Base-by-base conservation (phyloP, 169 alveolate species). In the Plasmodium billcollinsi region DNA sequence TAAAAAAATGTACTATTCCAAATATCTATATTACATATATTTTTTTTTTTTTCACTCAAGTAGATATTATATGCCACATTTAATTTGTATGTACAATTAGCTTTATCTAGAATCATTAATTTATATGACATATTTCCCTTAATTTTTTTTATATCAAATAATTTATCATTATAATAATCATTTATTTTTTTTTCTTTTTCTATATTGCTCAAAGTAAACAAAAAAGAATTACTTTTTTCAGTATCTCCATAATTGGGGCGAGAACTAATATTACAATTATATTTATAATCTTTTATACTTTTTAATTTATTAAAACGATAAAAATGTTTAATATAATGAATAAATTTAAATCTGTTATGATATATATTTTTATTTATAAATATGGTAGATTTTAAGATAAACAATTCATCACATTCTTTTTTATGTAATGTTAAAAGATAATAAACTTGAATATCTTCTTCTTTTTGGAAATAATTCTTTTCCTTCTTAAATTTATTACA, bases 241-340 rank as follows among this genome's bases (percentile, higher is more conserved):
- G 9, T 39, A 39, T 39, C 47, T 39, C 7, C 47, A 39, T 39
- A 39, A 39, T 0, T 39, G 9, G 47, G 11, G 1, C 9, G 1
- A 39, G 47, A 39, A 39, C 0, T 39, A 39, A 69, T 43, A 24
- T 76, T 76, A 3, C 69, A 21, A 20, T 80, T 69, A 29, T 80
- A 80, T 43, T 69, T 80, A 73, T 69, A 80, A 63, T 80, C 83
- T 45, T 54, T 69, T 21, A 80, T 49, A 29, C 85, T 33, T 69
- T 80, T 80, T n/a, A 59, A 11, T 29, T 72, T 80, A 24, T 56
- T 47, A 56, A 56, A 80, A 29, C 18, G 18, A 56, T 7, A 20
- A 29, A 69, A 69, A n/a, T 14, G 29, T 20, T 47, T 21, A 18
- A 8, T 56, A 56, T 56, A 21, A 56, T 56, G 18, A 7, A 56